phyloP scores from a whole-genome alignment of 176 grass and related monocot genomes.

The Oryza glumipatula region DNA sequence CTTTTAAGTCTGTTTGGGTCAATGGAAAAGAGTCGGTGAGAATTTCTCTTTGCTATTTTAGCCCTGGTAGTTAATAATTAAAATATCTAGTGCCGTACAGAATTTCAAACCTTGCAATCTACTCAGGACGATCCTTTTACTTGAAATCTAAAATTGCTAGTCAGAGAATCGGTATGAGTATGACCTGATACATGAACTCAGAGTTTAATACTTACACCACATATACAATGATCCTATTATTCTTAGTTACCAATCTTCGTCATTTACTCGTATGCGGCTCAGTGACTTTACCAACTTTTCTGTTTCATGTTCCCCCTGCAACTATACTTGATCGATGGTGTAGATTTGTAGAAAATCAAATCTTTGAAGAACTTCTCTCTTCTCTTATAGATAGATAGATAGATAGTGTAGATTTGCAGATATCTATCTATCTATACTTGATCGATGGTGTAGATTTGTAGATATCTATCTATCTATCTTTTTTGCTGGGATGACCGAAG shows the following conservation, averaged over 20 bases:
- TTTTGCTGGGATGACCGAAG: no score
- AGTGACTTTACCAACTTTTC: background rate
- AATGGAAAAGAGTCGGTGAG: conserved; percentile 51
- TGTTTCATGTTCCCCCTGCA: background rate
- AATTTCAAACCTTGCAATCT: background rate
- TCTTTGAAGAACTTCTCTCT: background rate
- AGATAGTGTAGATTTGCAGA: no score
- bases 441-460: no score
- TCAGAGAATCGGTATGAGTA: background rate
- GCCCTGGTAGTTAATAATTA: background rate
- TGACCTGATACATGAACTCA: background rate
- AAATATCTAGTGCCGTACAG: conserved; percentile 9
- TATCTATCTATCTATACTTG: no score
- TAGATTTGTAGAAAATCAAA: background rate
- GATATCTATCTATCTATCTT: background rate
- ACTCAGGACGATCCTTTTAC: background rate
- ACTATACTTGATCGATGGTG: background rate
- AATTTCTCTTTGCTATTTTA: conserved; percentile 7
- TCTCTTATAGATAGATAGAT: no score
- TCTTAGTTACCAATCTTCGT: background rate
- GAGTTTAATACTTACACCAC: background rate
- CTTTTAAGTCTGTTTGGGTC: conserved; percentile 49
- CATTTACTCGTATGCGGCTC: background rate
- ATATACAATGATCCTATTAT: background rate
- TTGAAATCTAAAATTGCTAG: background rate